Conservation (phyloP, 2,329 filamentous ascomycete genomes). For the Paraconiothyrium sp. region DNA sequence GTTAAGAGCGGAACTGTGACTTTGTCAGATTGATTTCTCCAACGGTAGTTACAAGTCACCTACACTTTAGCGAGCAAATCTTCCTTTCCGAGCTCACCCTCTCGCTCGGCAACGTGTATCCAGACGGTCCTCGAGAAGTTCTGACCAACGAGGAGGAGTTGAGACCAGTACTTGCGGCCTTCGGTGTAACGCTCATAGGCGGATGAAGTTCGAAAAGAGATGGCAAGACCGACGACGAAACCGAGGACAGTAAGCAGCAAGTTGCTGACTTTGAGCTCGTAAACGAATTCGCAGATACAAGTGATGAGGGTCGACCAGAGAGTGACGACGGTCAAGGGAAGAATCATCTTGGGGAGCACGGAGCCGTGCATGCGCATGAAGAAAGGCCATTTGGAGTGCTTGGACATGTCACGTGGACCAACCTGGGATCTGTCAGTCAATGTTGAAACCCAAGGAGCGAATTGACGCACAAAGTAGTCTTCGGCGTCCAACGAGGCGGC, state of each 20-base stretch:
- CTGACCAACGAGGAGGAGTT: slow-evolving; percentile 64
- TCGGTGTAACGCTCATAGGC: slow-evolving; percentile 75
- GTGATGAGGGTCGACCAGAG: slow-evolving; percentile 74
- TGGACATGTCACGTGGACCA: slow-evolving; percentile 75
- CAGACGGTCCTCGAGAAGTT: slow-evolving; percentile 77
- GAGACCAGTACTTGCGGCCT: slow-evolving; percentile 71
- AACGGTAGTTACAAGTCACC: slow-evolving; percentile 12
- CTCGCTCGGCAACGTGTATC: slow-evolving; percentile 75
- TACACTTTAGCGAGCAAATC: slow-evolving; percentile 74
- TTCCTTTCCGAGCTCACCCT: slow-evolving; percentile 67
- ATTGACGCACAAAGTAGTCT: slow-evolving; percentile 66
- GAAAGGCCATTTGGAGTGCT: slow-evolving; percentile 79
- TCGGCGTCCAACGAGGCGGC: slow-evolving; percentile 56
- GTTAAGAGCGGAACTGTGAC: slow-evolving; percentile 71
- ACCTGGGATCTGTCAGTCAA: slow-evolving; percentile 32
- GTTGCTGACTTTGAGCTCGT: slow-evolving; percentile 67
- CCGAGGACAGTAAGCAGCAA: slow-evolving; percentile 78
- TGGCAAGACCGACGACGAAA: slow-evolving; percentile 82
- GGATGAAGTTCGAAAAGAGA: slow-evolving; percentile 79
- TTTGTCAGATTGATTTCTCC: slow-evolving; percentile 2
- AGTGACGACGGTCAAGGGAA: slow-evolving; percentile 71
- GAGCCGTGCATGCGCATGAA: slow-evolving; percentile 81
- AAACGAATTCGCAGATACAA: slow-evolving; percentile 53
- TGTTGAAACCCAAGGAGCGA: not conserved
- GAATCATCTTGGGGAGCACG: slow-evolving; percentile 76